Evolutionary conservation across 2,329 filamentous ascomycete species (phyloP), one percentile per base, ranked within the genome.

Genomic region (Fusarium udum): DNA sequence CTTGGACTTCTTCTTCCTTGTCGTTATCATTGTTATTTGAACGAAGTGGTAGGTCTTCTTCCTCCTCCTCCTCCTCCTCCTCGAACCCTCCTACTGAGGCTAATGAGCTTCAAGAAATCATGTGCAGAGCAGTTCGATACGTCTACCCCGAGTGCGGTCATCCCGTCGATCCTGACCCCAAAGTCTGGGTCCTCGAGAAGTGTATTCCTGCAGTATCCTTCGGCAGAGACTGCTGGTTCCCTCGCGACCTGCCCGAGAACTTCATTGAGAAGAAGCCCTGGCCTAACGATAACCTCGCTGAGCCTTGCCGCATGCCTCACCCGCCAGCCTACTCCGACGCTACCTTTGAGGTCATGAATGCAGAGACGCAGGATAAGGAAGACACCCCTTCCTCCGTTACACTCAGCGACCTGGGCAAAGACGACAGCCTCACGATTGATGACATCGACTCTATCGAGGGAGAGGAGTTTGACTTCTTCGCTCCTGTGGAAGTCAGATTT

Each of bases 81-180:
- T 39, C n/a, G n/a, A n/a, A 5, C 18, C 31, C 16, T 13, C n/a
- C 12, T 16, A 6, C n/a, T 26, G 24, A 46, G 11, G 12, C 15
- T 65, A 28, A 65, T 13, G 10, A 52, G 22, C 15, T 32, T 37
- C n/a, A 62, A 53, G 28, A 26, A 37, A 60, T 13, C 5, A 79
- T 79, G 77, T 79, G 78, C 46, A 67, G 69, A 26, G 62, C 73
- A 2, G 36, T 77, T 42, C 63, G 67, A 24, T 79, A 78, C 60
- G 58, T 72, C 18, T 71, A 78, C 45, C 72, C 70, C 10, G n/a
- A 32, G n/a, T 79, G 78, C 53, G 61, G 72, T 4, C 77, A 79
- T 42, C 60, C 63, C 6, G 26, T 79, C 22, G 40, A 64, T 8
- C 61, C 64, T 14, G 7, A 42, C 5, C 46, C 58, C 14, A 15